phyloP scores from a whole-genome alignment of 129 eudicot species.

The Mikania micrantha region DNA sequence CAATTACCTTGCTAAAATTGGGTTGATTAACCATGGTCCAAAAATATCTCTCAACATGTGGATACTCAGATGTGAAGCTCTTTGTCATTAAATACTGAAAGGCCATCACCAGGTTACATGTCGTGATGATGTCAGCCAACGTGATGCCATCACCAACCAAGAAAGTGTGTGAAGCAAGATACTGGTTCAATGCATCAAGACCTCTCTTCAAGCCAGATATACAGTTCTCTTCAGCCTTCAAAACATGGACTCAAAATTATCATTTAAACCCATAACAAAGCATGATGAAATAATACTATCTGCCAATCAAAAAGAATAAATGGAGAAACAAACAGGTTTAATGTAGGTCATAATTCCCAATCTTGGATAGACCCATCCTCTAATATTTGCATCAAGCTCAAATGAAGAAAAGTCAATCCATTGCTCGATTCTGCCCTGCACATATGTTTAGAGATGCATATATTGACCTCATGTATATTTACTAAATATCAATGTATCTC shows the following conservation, averaged over 20 bases:
- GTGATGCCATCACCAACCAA: conserved; percentile 59
- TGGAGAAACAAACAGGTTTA: conserved; percentile 19
- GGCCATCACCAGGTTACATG: conserved; percentile 50
- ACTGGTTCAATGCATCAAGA: conserved; percentile 56
- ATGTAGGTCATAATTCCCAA: conserved; percentile 26
- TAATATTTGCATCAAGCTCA: conserved; percentile 44
- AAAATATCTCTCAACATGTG: conserved; percentile 97
- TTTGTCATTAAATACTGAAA: conserved; percentile 42
- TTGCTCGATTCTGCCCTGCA: conserved; percentile 64
- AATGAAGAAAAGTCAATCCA: conserved; percentile 57
- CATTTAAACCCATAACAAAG: not conserved
- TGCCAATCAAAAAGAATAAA: not conserved
- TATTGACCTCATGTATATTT: too few species aligned
- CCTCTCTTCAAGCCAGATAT: conserved; percentile 61
- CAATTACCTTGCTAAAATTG: conserved; percentile 54
- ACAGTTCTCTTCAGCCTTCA: conserved; percentile 78
- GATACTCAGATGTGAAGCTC: conserved; percentile 72
- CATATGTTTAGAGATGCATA: not conserved
- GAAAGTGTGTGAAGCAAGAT: conserved; percentile 54
- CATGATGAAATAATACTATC: not conserved
- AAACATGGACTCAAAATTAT: not conserved
- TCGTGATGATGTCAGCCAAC: conserved; percentile 58
- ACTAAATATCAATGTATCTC: too few species aligned
- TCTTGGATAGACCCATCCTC: conserved; percentile 42
- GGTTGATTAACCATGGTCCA: conserved; percentile 98